Evolutionary conservation across 176 grass and related monocot species (phyloP).

Genomic region (Cocos nucifera): DNA sequence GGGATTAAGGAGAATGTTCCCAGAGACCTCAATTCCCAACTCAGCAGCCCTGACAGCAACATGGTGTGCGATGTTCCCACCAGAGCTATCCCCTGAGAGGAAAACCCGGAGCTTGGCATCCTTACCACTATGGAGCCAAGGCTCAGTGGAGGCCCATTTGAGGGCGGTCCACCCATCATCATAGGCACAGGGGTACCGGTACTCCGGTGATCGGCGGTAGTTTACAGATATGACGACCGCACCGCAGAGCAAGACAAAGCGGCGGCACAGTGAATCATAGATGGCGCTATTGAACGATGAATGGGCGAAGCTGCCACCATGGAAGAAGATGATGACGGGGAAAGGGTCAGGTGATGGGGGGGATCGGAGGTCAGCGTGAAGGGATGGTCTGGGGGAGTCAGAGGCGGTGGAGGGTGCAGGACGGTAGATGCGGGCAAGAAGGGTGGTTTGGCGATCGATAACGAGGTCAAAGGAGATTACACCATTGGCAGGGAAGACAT

Average conservation of each 20-base stretch:
- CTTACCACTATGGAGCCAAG: slow-evolving; percentile 53
- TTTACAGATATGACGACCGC: slow-evolving; percentile 87
- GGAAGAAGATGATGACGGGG: slow-evolving; percentile 98
- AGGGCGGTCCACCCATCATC: slow-evolving; percentile 89
- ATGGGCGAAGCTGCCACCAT: slow-evolving; percentile 92
- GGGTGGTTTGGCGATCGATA: slow-evolving; percentile 48
- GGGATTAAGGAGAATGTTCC: slow-evolving; percentile 87
- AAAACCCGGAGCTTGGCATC: slow-evolving; percentile 46
- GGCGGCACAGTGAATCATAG: slow-evolving; percentile 77
- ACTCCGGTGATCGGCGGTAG: slow-evolving; percentile 79
- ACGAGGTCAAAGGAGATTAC: slow-evolving; percentile 74
- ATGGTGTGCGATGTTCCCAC: slow-evolving; percentile 97
- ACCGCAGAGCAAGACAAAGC: slow-evolving; percentile 55
- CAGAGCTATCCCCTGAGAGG: slow-evolving; percentile 89
- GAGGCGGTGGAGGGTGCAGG: slow-evolving; percentile 18
- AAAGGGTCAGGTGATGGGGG: slow-evolving; percentile 48
- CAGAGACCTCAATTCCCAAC: slow-evolving; percentile 56
- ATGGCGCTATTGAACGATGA: slow-evolving; percentile 64
- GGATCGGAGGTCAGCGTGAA: slow-evolving; percentile 48
- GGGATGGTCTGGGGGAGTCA: slow-evolving; percentile 14
- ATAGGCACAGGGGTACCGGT: slow-evolving; percentile 82
- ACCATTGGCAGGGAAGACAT: slow-evolving; percentile 51
- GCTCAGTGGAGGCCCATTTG: slow-evolving; percentile 66
- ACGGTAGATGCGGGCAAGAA: slow-evolving; percentile 79
- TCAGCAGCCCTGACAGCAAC: slow-evolving; percentile 67